Percentiles rank a stretch among this genome's conserved stretches.
These are phyloP conservation scores for Amanita jacksonii DNA, from an alignment of 768 basidiomycete species.

Conservation along the genomic window DNA sequence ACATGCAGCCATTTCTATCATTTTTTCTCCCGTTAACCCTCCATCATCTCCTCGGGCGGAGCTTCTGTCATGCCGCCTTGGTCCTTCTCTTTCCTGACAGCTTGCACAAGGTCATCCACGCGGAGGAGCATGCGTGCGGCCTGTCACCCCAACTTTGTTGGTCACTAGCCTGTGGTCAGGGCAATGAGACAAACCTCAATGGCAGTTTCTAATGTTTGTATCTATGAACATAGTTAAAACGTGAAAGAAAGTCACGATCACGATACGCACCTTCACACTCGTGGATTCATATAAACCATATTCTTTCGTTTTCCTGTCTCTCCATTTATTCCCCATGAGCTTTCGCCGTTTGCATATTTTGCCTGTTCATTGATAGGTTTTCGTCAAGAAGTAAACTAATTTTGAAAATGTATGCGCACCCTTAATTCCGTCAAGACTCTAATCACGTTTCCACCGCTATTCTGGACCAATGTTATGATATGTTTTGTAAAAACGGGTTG, in stretches of 20 bases:
- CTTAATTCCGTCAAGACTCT: conserved; percentile 87
- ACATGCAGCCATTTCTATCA: no score
- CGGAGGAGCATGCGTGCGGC: conserved; percentile 86
- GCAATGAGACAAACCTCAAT: conserved; percentile 45
- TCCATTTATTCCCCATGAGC: conserved; percentile 92
- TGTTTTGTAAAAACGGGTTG: conserved; percentile 84
- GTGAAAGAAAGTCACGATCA: background rate
- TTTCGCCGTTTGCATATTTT: conserved; percentile 87
- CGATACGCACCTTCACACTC: conserved; percentile 68
- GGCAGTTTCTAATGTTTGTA: conserved; percentile 95
- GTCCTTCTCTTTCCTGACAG: conserved; percentile 66
- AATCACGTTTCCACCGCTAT: conserved; percentile 92
- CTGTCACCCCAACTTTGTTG: background rate
- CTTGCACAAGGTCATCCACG: conserved; percentile 91
- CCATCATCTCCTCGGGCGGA: conserved; percentile 10
- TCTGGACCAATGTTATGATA: conserved; percentile 86
- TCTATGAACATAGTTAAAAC: conserved; percentile 27
- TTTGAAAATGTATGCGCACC: conserved; percentile 35
- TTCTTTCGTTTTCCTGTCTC: conserved; percentile 92
- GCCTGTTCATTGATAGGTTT: conserved; percentile 41
- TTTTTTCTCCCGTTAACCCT: conserved; percentile 9
- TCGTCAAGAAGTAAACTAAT: conserved; percentile 7
- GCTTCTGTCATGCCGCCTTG: conserved; percentile 20
- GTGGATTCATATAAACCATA: conserved; percentile 95
- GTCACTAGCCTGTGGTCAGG: background rate